Percentiles rank a stretch among this genome's conserved stretches.
Conservation (phyloP, 495 filamentous ascomycete genomes). For the Bombardia bombarda region DNA sequence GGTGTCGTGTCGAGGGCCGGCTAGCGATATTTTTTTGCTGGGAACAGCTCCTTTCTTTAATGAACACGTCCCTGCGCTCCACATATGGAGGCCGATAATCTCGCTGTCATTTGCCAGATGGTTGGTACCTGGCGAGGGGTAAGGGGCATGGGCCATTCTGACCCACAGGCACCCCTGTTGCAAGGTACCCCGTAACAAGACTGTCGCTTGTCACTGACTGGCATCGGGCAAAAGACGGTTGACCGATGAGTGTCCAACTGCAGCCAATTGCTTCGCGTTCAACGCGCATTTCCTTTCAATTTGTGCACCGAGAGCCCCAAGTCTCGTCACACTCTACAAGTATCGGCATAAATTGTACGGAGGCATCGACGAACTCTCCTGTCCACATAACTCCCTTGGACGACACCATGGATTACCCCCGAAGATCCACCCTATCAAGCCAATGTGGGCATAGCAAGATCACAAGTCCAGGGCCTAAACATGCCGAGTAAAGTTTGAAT, state of each 20-base stretch:
- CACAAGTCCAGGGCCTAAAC: too few relatives aligned
- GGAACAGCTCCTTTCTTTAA: slow-evolving; percentile 16
- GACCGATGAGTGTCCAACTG: neutral
- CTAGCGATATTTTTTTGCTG: slow-evolving; percentile 10
- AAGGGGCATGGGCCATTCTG: neutral
- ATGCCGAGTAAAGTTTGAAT: too few relatives aligned
- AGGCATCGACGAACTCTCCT: too few relatives aligned
- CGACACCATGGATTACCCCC: too few relatives aligned
- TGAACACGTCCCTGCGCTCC: slow-evolving; percentile 23
- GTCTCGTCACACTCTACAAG: too few relatives aligned
- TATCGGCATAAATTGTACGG: too few relatives aligned
- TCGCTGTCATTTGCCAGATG: slow-evolving; percentile 22
- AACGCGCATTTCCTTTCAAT: too few relatives aligned
- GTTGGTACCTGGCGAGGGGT: slow-evolving; percentile 12
- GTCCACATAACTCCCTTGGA: too few relatives aligned
- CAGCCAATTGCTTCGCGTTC: too few relatives aligned
- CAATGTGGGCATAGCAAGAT: too few relatives aligned
- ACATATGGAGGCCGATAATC: slow-evolving; percentile 17
- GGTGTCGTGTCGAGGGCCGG: slow-evolving; percentile 8
- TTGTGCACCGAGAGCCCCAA: too few relatives aligned
- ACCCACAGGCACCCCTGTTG: neutral
- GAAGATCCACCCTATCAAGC: too few relatives aligned
- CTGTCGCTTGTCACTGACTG: neutral
- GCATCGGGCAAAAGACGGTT: neutral
- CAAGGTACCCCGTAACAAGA: slow-evolving; percentile 11